Base-by-base conservation (phyloP, 768 basidiomycete genomes). In the Lactarius trivialis region DNA sequence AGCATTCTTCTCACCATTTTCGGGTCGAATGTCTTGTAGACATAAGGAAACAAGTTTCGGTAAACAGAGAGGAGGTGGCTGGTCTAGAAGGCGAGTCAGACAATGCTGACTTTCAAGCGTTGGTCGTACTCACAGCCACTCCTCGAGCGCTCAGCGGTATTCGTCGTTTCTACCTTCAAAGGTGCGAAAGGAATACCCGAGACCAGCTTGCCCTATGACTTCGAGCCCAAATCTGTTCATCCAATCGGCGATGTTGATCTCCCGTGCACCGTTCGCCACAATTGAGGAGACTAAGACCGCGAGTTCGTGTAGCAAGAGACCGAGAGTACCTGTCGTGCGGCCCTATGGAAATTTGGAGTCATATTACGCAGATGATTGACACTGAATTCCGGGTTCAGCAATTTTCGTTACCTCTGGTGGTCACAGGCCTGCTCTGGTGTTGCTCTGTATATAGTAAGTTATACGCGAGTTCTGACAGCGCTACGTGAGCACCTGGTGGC, bases 251-350 rank as follows among this genome's bases (percentile, higher is more conserved):
- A 63, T 41, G 45, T 64, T 55, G 48, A 65, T n/a, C 21, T 9
- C 71, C 66, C 62, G 76, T 76, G n/a, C 79, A 71, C 61, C 74
- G 75, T 55, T 76, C 75, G 21, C 78, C 69, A 3, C 30, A 45
- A 30, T 33, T 39, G 34, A 65, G 73, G 68, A 68, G 71, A 50
- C 77, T 77, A 7, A 34, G 30, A 78, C 77, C 39, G 79, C 45
- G 59, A 69, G 74, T 61, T 78, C 68, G 17, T 79, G 69, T 5
- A 61, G 79, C 72, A 19, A 28, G 24, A 7, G 7, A 26, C 19
- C 21, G 8, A 28, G 26, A 36, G 39, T 56, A 70, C 63, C 50
- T 53, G 55, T 43, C 61, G 33, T 19, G 61, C 55, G 21, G 67
- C 65, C 0, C 39, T 21, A 19, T 67, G 60, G 55, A 71, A 64